phyloP scores from a whole-genome alignment of 192 early-diverging fungal genomes.

The Gonapodya sp. region DNA sequence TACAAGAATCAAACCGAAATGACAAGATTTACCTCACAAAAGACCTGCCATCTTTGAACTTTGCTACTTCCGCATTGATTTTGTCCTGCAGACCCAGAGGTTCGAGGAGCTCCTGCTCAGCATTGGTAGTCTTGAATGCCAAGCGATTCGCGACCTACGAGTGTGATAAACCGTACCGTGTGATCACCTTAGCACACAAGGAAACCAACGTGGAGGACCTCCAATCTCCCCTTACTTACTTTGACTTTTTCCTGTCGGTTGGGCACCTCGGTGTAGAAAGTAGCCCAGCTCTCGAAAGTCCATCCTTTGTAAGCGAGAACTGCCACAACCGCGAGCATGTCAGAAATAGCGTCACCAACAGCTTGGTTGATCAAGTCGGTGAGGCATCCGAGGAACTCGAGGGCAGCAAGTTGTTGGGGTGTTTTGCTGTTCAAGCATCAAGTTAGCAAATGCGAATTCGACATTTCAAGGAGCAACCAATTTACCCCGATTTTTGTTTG shows the following conservation, averaged over 20 bases:
- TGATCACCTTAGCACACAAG: constrained; percentile 5
- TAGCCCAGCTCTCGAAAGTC: constrained; percentile 81
- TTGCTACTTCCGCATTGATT: constrained; percentile 73
- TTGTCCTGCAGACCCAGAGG: constrained; percentile 80
- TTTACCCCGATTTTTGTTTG: background rate
- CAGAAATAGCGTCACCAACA: constrained; percentile 96
- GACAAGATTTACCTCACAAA: constrained; percentile 69
- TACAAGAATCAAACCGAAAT: background rate
- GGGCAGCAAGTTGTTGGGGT: constrained; percentile 64
- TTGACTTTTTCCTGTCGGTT: constrained; percentile 95
- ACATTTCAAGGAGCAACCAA: too few relatives aligned
- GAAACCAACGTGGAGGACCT: background rate
- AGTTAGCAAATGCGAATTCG: background rate
- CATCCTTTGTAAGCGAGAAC: constrained; percentile 76
- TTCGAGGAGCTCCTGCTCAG: constrained; percentile 81
- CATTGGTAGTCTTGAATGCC: constrained; percentile 92
- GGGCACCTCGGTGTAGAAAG: constrained; percentile 87
- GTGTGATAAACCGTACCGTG: background rate
- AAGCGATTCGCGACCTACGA: constrained; percentile 56
- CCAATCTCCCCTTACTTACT: too few relatives aligned
- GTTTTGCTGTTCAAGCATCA: constrained; percentile 34
- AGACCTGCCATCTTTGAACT: constrained; percentile 77
- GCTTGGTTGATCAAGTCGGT: constrained; percentile 96
- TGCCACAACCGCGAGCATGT: constrained; percentile 89
- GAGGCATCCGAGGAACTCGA: constrained; percentile 69